Percentiles rank a stretch among this genome's conserved stretches.
Conservation (phyloP, 441 rosid species). For the Corymbia citriodora region DNA sequence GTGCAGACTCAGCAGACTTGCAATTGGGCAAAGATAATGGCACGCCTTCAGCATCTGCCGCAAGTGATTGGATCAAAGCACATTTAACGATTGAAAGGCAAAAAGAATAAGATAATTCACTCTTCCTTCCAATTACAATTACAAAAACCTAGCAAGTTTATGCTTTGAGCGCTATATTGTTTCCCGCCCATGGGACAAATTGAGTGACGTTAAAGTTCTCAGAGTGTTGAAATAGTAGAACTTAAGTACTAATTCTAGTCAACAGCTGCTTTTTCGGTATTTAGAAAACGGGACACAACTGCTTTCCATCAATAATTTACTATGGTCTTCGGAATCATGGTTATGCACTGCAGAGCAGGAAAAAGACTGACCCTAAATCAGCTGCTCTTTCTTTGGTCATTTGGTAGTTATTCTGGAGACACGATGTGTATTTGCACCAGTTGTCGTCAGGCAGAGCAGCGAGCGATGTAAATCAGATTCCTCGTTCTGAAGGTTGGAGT, state of each 20-base stretch:
- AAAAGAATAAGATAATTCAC: not conserved
- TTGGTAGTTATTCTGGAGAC: too few relatives aligned
- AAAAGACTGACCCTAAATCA: too few relatives aligned
- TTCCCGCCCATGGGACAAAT: not conserved
- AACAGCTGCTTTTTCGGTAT: too few relatives aligned
- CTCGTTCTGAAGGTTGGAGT: too few relatives aligned
- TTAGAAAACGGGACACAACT: too few relatives aligned
- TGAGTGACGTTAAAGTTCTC: not conserved
- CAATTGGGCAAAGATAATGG: not conserved
- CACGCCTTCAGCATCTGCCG: not conserved
- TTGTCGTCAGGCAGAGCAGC: too few relatives aligned
- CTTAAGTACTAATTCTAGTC: not conserved
- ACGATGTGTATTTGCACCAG: too few relatives aligned
- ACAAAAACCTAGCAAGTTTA: not conserved
- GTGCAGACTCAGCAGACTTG: not conserved
- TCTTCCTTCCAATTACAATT: not conserved
- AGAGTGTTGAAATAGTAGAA: not conserved
- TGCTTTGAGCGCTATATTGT: not conserved
- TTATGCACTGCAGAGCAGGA: too few relatives aligned
- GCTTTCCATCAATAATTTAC: too few relatives aligned
- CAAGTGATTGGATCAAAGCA: not conserved
- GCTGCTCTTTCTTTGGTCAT: too few relatives aligned
- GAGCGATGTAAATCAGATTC: too few relatives aligned
- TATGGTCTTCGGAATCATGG: too few relatives aligned
- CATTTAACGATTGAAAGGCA: not conserved